phyloP scores from a whole-genome alignment of 495 filamentous ascomycete species.

The Neurospora tetraspora region DNA sequence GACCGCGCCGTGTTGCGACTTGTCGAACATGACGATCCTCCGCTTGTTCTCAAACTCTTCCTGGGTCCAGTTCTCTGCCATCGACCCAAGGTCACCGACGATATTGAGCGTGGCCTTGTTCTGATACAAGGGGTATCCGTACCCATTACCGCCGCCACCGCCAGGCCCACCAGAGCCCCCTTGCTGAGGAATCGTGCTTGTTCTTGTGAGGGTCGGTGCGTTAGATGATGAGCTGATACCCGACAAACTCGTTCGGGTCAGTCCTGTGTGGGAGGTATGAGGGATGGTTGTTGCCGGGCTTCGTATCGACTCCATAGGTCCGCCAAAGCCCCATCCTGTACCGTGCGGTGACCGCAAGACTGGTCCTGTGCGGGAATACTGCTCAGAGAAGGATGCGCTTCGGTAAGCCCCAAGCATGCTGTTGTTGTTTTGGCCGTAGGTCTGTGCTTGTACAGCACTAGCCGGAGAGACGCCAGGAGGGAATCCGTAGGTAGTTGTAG shows the following conservation, averaged over 20 bases:
- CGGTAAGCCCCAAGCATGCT: slow-evolving; percentile 39
- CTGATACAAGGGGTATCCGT: slow-evolving; percentile 71
- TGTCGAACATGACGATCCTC: slow-evolving; percentile 76
- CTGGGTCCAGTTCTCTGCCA: slow-evolving; percentile 67
- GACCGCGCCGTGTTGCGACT: slow-evolving; percentile 65
- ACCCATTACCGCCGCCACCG: slow-evolving; percentile 48
- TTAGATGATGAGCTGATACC: slow-evolving; percentile 13
- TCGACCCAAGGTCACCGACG: slow-evolving; percentile 68
- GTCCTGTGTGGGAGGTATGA: slow-evolving; percentile 18
- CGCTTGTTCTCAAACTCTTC: slow-evolving; percentile 71
- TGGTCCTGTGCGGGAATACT: slow-evolving; percentile 34
- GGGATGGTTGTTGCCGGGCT: slow-evolving; percentile 23
- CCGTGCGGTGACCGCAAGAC: slow-evolving; percentile 40
- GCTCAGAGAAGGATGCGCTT: slow-evolving; percentile 31
- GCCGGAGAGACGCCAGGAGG: slow-evolving; percentile 32
- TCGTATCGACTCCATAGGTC: slow-evolving; percentile 30
- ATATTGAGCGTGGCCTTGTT: slow-evolving; percentile 79
- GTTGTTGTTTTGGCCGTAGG: slow-evolving; percentile 28
- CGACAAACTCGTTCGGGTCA: slow-evolving; percentile 33
- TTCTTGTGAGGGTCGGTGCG: slow-evolving; percentile 67
- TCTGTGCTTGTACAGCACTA: slow-evolving; percentile 20
- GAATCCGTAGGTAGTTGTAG: slow-evolving; percentile 40
- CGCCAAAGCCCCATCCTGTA: slow-evolving; percentile 34
- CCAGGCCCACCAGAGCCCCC: slow-evolving; percentile 33
- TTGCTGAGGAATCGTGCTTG: slow-evolving; percentile 63